A percentile compares a stretch with the other conserved stretches of the same genome.
Conservation (phyloP, 768 basidiomycete genomes). For the Calocera cornea region DNA sequence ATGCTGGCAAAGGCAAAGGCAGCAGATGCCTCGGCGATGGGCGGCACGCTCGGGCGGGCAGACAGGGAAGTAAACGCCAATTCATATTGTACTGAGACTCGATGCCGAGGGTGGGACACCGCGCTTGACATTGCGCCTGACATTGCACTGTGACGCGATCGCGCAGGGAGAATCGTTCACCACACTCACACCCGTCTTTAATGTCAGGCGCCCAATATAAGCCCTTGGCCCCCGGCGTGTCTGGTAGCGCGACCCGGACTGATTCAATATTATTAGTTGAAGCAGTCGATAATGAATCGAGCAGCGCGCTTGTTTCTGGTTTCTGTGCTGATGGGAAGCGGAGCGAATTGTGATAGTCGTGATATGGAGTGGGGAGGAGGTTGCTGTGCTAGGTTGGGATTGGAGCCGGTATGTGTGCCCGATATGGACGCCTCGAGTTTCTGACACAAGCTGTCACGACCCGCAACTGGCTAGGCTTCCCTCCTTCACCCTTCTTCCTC, state of each 20-base stretch:
- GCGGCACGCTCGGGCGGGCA: no score
- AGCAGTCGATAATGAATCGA: no score
- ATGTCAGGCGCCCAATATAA: neutral
- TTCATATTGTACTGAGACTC: neutral
- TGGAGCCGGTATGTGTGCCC: neutral
- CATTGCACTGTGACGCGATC: neutral
- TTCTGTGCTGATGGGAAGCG: no score
- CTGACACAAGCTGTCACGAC: neutral
- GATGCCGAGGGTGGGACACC: neutral
- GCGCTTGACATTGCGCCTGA: neutral
- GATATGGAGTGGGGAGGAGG: neutral
- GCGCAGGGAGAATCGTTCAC: neutral
- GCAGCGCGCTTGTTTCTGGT: no score
- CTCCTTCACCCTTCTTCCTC: neutral
- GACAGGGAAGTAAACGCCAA: no score
- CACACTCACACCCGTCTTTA: neutral
- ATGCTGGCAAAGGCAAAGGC: no score
- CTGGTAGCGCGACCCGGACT: neutral
- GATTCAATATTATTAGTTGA: no score
- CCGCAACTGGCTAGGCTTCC: neutral
- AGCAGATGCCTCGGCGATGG: no score
- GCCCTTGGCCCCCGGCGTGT: neutral
- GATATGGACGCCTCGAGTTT: constrained; percentile 3
- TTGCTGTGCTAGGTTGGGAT: neutral
- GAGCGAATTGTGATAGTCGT: no score